These are phyloP conservation scores for Candida vartiovaarae DNA, from an alignment of 805 yeast genomes.

Conservation along the genomic window DNA sequence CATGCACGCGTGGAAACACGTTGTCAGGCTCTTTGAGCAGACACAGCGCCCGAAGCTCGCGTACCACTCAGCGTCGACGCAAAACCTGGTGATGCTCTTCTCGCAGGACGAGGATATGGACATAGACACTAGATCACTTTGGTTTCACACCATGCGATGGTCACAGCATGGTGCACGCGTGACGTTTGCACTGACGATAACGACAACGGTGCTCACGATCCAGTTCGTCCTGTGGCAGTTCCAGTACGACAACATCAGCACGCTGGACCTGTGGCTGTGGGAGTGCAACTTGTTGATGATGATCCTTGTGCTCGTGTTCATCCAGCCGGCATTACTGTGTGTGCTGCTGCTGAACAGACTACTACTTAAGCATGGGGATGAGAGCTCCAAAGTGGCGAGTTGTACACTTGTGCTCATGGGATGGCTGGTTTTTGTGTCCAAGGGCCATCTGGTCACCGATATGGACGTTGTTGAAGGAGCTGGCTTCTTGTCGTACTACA, in stretches of 20 bases:
- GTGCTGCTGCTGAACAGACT: slow-evolving; percentile 16
- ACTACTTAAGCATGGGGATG: background rate
- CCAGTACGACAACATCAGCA: background rate
- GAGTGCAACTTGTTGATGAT: slow-evolving; percentile 11
- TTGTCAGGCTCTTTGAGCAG: slow-evolving; percentile 18
- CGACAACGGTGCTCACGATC: slow-evolving; percentile 14
- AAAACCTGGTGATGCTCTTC: slow-evolving; percentile 5
- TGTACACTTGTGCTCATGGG: background rate
- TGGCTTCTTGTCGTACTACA: slow-evolving; percentile 8
- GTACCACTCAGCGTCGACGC: slow-evolving; percentile 3
- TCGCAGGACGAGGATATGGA: too few relatives aligned
- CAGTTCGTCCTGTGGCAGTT: slow-evolving; percentile 21
- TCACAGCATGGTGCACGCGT: slow-evolving; percentile 10
- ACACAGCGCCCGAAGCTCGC: slow-evolving; percentile 5
- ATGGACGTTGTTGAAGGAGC: slow-evolving; percentile 8
- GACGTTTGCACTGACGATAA: slow-evolving; percentile 15
- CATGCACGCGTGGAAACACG: slow-evolving; percentile 14
- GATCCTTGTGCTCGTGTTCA: slow-evolving; percentile 9
- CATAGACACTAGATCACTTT: background rate
- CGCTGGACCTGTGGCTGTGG: slow-evolving; percentile 2
- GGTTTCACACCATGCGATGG: slow-evolving; percentile 1
- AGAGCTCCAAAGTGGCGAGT: background rate
- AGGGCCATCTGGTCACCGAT: slow-evolving; percentile 18
- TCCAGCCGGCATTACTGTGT: slow-evolving; percentile 16
- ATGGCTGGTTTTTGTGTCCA: slow-evolving; percentile 18